Evolutionary conservation across 176 grass and related monocot species (phyloP).

Genomic region (Rhynchospora tenuis): DNA sequence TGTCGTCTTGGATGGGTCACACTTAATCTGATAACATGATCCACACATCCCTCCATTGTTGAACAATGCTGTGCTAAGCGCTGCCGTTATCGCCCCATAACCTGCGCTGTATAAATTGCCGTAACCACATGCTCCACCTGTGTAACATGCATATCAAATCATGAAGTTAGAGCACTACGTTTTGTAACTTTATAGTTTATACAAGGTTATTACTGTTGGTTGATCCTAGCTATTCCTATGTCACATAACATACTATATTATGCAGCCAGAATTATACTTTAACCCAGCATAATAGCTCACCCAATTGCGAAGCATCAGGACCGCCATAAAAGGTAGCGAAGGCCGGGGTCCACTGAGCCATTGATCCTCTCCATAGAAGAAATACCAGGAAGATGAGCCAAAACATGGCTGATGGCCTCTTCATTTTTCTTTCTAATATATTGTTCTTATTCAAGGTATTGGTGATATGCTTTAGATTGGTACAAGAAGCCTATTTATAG

Average conservation of each 20-base stretch:
- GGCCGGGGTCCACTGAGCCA: conserved; percentile 18
- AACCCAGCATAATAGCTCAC: not conserved
- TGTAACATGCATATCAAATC: not conserved
- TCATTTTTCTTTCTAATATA: conserved; percentile 5
- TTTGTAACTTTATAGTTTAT: no score
- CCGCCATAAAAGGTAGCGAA: conserved; percentile 32
- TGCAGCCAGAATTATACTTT: not conserved
- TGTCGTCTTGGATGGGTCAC: not conserved
- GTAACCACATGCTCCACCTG: conserved; percentile 37
- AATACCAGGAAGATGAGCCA: not conserved
- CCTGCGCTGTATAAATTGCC: conserved; percentile 24
- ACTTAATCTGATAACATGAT: conserved; percentile 28
- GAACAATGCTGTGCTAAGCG: conserved; percentile 34
- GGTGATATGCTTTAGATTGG: not conserved
- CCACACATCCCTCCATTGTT: conserved; percentile 24
- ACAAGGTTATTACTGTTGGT: not conserved
- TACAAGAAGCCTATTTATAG: not conserved
- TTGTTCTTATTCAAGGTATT: not conserved
- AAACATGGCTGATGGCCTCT: not conserved
- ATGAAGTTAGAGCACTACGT: not conserved
- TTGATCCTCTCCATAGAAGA: conserved; percentile 9
- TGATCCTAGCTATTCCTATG: not conserved
- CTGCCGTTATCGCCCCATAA: conserved; percentile 18
- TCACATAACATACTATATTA: not conserved
- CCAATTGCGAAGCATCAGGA: conserved; percentile 19